Evolutionary conservation across 2,329 filamentous ascomycete genomes (phyloP), one percentile per base, ranked within the genome.

Genomic region (Fusarium chlamydosporum): DNA sequence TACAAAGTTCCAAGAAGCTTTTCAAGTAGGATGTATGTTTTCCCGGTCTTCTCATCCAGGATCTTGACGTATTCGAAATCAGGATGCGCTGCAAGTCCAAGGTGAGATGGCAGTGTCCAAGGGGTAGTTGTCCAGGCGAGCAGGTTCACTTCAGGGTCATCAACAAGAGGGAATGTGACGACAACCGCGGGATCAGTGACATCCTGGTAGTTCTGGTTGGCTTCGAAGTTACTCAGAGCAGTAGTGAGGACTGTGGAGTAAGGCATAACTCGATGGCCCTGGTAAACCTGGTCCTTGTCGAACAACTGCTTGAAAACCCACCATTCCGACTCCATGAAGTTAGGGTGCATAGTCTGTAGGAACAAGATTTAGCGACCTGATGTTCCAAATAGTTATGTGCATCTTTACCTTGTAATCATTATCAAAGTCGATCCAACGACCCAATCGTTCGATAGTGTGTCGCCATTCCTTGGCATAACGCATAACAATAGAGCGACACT

Each of bases 341-440:
- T 90, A n/a, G 91, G 86, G 78, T 98, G 91, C 93, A 97, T 97
- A 35, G 93, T 97, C 91, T 91, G 62, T 29, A 18, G 18, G 13
- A n/a, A 18, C 12, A 12, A 31, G 2, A n/a, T 20, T 75, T 31
- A 72, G 72, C 40, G 29, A 42, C 34, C 20, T 29, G 27, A n/a
- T 33, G 9, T 7, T 6, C 2, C 27, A 9, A 16, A 12, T 42
- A 13, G 18, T 31, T 31, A 16, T 33, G 13, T 26, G 29, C 23
- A 16, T 56, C 48, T 45, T 29, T 66, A 89, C 89, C 88, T 97
- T 97, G 84, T 97, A 97, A 79, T 97, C 93, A 74, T 97, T 96
- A 80, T 98, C 95, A 74, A 98, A 97, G 80, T 97, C 95, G 74
- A 97, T 96, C 95, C 95, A 98, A 60, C 95, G 91, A 58, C 95